These are phyloP conservation scores for Metschnikowia borealis DNA, from an alignment of 805 yeast genomes.

Conservation along the genomic window DNA sequence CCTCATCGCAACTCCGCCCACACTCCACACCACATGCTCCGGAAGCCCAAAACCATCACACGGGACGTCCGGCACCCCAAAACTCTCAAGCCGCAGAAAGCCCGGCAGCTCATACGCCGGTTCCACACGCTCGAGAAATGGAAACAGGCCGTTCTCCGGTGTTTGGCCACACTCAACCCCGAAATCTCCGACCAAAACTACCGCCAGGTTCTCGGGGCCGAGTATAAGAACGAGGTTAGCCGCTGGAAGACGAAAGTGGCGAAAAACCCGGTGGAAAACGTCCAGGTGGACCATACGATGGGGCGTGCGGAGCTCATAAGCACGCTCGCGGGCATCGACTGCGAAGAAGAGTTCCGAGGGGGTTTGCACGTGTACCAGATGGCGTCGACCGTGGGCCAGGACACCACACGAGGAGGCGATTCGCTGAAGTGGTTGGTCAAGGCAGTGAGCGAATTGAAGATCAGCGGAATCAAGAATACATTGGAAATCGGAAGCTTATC, in stretches of 20 bases:
- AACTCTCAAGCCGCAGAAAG: slow-evolving; percentile 60
- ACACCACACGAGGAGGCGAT: slow-evolving; percentile 78
- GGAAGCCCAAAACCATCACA: slow-evolving; percentile 31
- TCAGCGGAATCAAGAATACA: slow-evolving; percentile 29
- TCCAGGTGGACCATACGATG: slow-evolving; percentile 18
- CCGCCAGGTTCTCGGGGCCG: slow-evolving; percentile 9
- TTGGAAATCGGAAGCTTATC: slow-evolving; percentile 84
- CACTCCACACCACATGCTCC: slow-evolving; percentile 18
- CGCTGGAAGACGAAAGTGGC: slow-evolving; percentile 5
- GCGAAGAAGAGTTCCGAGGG: slow-evolving; percentile 61
- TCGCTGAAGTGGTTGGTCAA: slow-evolving; percentile 77
- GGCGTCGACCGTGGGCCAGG: slow-evolving; percentile 86
- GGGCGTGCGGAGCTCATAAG: slow-evolving; percentile 17
- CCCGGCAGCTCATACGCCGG: slow-evolving; percentile 72
- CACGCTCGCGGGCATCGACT: slow-evolving; percentile 52
- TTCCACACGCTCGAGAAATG: slow-evolving; percentile 70
- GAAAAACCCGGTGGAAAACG: slow-evolving; percentile 11
- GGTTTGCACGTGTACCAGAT: slow-evolving; percentile 77
- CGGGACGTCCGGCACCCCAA: slow-evolving; percentile 32
- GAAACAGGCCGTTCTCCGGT: slow-evolving; percentile 37
- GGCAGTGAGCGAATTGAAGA: slow-evolving; percentile 49
- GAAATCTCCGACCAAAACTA: slow-evolving; percentile 23
- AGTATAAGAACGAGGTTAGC: slow-evolving; percentile 5
- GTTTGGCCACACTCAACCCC: slow-evolving; percentile 21
- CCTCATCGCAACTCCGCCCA: neutral